Conservation (phyloP, 78 protist genomes). For the Chrysochromulina tobinii region DNA sequence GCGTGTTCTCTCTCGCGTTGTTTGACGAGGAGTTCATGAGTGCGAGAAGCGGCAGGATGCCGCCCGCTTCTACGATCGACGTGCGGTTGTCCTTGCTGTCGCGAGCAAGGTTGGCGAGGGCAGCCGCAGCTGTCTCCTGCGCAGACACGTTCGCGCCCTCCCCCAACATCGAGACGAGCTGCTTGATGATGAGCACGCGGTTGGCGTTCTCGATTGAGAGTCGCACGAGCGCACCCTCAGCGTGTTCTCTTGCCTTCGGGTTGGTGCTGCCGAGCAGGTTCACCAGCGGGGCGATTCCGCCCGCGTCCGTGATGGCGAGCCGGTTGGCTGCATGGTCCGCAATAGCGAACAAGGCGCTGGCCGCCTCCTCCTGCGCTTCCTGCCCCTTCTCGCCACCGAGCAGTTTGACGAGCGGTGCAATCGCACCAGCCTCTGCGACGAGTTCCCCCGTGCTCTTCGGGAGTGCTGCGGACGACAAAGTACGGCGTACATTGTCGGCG, state of each 20-base stretch:
- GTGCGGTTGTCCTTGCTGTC: not conserved
- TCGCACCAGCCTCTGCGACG: not conserved
- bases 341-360: not conserved
- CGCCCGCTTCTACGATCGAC: not conserved
- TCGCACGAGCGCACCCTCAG: too few relatives aligned
- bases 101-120: not conserved
- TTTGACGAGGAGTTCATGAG: not conserved
- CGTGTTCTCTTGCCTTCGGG: too few relatives aligned
- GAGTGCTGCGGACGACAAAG: too few relatives aligned
- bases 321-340: not conserved
- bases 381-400: not conserved
- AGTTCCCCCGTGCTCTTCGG: not conserved
- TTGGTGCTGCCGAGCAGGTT: not conserved
- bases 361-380: not conserved
- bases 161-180: too few relatives aligned
- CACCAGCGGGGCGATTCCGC: not conserved
- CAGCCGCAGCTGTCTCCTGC: not conserved
- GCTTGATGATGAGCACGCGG: too few relatives aligned
- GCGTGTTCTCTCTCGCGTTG: too few relatives aligned
- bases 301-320: not conserved
- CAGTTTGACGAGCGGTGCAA: not conserved
- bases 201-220: too few relatives aligned
- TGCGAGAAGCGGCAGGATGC: not conserved
- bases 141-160: not conserved
- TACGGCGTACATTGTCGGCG: too few relatives aligned